These are phyloP conservation scores for Neurospora sp. DNA, from an alignment of 495 filamentous ascomycete genomes.

Conservation along the genomic window DNA sequence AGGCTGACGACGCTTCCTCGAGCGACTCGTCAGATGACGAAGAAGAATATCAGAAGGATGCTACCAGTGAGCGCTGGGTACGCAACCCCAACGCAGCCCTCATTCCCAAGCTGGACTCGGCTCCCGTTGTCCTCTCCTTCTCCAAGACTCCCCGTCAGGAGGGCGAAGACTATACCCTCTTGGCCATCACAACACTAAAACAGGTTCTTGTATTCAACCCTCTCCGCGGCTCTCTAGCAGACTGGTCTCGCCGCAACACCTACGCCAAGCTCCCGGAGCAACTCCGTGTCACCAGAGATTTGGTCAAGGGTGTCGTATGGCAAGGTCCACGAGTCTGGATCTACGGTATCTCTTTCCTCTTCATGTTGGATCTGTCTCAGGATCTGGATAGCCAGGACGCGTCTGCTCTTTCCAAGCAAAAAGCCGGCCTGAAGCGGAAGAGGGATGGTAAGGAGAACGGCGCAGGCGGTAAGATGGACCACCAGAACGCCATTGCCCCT, in stretches of 20 bases:
- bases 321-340: conserved; percentile 73
- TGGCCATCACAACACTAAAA: conserved; percentile 65
- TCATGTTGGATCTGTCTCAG: conserved; percentile 78
- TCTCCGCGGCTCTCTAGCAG: conserved; percentile 57
- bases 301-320: conserved; percentile 78
- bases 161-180: conserved; percentile 46
- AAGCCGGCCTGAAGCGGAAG: conserved; percentile 38
- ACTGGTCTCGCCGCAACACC: conserved; percentile 82
- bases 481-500: conserved; percentile 27
- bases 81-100: conserved; percentile 54
- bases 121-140: conserved; percentile 56
- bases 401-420: conserved; percentile 12
- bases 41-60: conserved; percentile 14
- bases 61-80: conserved; percentile 47
- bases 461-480: conserved; percentile 50
- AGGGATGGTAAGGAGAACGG: conserved; percentile 40
- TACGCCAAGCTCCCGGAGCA: conserved; percentile 59
- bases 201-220: conserved; percentile 70
- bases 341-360: conserved; percentile 75
- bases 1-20: conserved; percentile 15
- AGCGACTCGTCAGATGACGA: conserved; percentile 18
- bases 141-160: conserved; percentile 12
- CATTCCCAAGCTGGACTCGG: conserved; percentile 65
- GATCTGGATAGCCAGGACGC: conserved; percentile 45
- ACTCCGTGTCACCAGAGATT: conserved; percentile 60